These are phyloP conservation scores for Ganoderma sp. DNA, from an alignment of 1,284 basidiomycete genomes.

Conservation along the genomic window DNA sequence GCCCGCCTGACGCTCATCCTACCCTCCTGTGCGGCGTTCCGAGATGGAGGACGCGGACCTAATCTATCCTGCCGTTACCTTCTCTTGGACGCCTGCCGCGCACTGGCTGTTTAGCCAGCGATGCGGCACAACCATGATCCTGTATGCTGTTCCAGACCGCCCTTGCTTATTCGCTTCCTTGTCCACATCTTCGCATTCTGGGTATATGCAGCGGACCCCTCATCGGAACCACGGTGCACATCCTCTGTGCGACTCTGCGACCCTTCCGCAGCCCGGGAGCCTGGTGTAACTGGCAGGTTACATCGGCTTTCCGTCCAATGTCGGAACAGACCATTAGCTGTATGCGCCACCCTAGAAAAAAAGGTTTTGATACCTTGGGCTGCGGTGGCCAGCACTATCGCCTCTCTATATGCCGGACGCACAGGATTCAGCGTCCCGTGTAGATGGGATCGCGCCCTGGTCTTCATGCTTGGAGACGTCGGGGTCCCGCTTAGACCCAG, in stretches of 20 bases:
- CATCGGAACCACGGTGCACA: neutral
- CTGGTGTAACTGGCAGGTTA: neutral
- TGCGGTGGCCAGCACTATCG: neutral
- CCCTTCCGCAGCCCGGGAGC: neutral
- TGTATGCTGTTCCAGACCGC: slow-evolving; percentile 4
- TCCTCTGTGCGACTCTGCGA: neutral
- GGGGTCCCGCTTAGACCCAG: neutral
- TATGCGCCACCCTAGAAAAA: neutral
- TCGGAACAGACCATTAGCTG: neutral
- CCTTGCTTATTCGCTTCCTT: slow-evolving; percentile 9
- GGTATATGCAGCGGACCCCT: neutral
- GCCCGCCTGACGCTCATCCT: neutral
- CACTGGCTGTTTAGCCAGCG: slow-evolving; percentile 5
- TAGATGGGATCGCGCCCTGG: neutral
- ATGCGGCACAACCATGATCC: neutral
- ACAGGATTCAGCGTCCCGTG: neutral
- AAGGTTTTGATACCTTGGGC: neutral
- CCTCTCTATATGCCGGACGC: neutral
- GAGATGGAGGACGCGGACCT: neutral
- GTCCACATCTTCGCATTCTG: neutral
- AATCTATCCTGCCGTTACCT: neutral
- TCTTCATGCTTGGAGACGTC: neutral
- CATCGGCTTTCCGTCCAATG: neutral
- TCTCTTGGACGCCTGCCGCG: neutral
- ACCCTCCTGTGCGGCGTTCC: neutral